phyloP scores from a whole-genome alignment of 768 basidiomycete genomes.

The Trametes cinnabarina region DNA sequence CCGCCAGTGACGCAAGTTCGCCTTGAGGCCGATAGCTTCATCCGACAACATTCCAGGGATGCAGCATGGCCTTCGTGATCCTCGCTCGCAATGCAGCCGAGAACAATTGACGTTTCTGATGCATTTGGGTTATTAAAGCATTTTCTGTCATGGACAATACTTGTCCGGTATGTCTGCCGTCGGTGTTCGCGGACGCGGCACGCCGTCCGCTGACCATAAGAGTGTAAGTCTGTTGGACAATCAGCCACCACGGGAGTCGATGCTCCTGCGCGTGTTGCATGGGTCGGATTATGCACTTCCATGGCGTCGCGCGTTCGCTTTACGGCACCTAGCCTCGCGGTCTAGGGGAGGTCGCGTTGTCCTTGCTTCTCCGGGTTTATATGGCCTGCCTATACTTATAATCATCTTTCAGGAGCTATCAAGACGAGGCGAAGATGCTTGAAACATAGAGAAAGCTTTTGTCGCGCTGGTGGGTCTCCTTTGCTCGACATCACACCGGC shows the following conservation, averaged over 20 bases:
- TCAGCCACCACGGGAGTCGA: too few relatives aligned
- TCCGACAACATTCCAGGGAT: not conserved
- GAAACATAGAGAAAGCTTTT: too few relatives aligned
- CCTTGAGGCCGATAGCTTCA: constrained; percentile 23
- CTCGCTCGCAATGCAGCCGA: not conserved
- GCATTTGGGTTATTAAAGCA: too few relatives aligned
- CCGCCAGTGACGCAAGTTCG: not conserved
- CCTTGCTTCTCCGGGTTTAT: not conserved
- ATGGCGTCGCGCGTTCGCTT: not conserved
- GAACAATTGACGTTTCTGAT: not conserved
- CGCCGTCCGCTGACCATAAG: too few relatives aligned
- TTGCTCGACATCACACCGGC: too few relatives aligned
- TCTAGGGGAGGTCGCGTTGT: not conserved
- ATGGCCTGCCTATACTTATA: not conserved
- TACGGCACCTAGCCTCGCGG: constrained; percentile 4
- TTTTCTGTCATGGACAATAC: too few relatives aligned
- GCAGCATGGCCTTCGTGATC: constrained; percentile 13
- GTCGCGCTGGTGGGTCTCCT: too few relatives aligned
- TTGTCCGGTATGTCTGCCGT: too few relatives aligned
- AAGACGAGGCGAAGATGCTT: too few relatives aligned
- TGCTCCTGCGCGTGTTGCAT: not conserved
- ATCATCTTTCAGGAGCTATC: too few relatives aligned
- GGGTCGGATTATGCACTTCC: not conserved
- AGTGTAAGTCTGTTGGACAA: too few relatives aligned
- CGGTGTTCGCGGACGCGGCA: too few relatives aligned